Percentiles rank a stretch among this genome's conserved stretches.
phyloP scores from a whole-genome alignment of 2,329 filamentous ascomycete genomes.

The Fusarium sororula region DNA sequence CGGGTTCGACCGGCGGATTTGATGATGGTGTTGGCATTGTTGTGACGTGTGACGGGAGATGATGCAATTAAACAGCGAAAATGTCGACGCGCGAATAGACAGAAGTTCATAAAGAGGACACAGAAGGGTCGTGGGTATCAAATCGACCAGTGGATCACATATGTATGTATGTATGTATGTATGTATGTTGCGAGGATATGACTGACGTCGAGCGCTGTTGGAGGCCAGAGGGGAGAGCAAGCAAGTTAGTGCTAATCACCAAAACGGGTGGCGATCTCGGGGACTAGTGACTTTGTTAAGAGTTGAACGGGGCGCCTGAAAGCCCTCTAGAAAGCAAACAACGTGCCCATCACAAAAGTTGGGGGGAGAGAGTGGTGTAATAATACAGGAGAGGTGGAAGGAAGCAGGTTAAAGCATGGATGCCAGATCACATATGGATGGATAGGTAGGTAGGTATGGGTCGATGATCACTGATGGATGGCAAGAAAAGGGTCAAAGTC shows the following conservation, averaged over 20 bases:
- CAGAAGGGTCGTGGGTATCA: slow-evolving; percentile 27
- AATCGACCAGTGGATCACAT: slow-evolving; percentile 17
- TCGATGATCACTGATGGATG: slow-evolving; percentile 30
- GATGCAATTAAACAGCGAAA: slow-evolving; percentile 16
- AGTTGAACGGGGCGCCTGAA: slow-evolving; percentile 28
- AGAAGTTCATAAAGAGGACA: neutral
- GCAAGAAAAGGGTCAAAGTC: slow-evolving; percentile 39
- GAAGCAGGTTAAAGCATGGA: slow-evolving; percentile 14
- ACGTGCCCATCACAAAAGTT: slow-evolving; percentile 28
- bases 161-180: slow-evolving; percentile 1
- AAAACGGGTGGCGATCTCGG: slow-evolving; percentile 40
- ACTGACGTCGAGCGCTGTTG: slow-evolving; percentile 30
- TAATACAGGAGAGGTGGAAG: slow-evolving; percentile 12
- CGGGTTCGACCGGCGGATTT: slow-evolving; percentile 51
- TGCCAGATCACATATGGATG: slow-evolving; percentile 33
- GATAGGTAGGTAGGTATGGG: slow-evolving; percentile 24
- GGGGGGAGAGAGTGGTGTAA: neutral
- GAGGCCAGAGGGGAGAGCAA: slow-evolving; percentile 28
- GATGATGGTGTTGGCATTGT: slow-evolving; percentile 59
- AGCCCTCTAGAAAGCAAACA: slow-evolving; percentile 33
- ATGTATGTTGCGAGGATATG: slow-evolving; percentile 13
- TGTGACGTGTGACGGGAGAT: slow-evolving; percentile 10
- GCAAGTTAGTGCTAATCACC: slow-evolving; percentile 36
- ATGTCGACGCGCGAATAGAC: neutral
- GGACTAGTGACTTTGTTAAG: slow-evolving; percentile 15